phyloP scores from a whole-genome alignment of 441 rosid genomes.

The Populus trichocarpa region DNA sequence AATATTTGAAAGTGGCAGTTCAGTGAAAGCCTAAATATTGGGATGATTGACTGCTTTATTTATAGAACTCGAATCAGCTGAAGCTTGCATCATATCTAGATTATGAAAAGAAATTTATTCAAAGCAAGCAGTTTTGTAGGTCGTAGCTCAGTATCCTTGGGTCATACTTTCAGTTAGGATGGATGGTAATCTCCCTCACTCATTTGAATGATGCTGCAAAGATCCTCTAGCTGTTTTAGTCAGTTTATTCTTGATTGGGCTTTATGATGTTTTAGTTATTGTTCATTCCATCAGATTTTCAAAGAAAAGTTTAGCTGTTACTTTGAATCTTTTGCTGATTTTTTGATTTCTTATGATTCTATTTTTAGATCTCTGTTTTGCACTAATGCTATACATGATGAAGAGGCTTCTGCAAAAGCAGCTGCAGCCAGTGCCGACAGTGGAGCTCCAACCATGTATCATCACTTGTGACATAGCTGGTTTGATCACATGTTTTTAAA shows the following conservation, averaged over 20 bases:
- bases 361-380: constrained; percentile 46
- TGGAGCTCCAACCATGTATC: constrained; percentile 86
- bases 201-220: neutral
- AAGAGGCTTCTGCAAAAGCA: constrained; percentile 71
- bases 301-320: neutral
- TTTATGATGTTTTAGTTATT: neutral
- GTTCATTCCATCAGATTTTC: neutral
- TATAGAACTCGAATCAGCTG: neutral
- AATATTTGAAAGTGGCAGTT: neutral
- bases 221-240: neutral
- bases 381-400: constrained; percentile 49
- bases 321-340: constrained; percentile 8
- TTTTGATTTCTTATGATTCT: constrained; percentile 6
- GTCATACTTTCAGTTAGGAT: neutral
- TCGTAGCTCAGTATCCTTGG: neutral
- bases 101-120: neutral
- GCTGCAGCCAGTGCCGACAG: constrained; percentile 57
- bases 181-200: neutral
- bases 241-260: neutral
- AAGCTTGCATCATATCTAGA: neutral
- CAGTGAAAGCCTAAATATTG: neutral
- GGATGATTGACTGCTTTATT: neutral
- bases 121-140: neutral
- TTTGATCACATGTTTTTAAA: constrained; percentile 24
- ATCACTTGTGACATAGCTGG: constrained; percentile 25